phyloP scores from a whole-genome alignment of 2,329 filamentous ascomycete species.

The Aspergillus terreus region DNA sequence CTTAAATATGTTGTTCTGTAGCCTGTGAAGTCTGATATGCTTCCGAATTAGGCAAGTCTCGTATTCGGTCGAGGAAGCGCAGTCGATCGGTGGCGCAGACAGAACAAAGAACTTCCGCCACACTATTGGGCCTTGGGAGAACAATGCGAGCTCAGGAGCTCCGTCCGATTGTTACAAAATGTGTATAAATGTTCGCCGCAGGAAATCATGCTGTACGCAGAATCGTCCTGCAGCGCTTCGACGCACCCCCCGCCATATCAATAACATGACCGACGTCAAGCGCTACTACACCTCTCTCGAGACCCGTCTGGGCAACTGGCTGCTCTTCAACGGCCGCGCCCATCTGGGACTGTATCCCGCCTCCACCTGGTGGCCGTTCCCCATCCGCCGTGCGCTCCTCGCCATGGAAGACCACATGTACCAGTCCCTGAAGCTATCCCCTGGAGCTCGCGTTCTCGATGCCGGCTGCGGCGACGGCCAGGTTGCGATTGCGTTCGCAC shows the following conservation, averaged over 20 bases:
- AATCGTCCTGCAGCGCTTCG: neutral
- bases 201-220: neutral
- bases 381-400: constrained; percentile 39
- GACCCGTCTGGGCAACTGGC: constrained; percentile 21
- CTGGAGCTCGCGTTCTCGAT: constrained; percentile 46
- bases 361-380: constrained; percentile 48
- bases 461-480: constrained; percentile 51
- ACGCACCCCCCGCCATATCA: neutral
- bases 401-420: constrained; percentile 51
- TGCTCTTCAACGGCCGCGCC: constrained; percentile 43
- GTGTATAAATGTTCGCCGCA: too few species aligned
- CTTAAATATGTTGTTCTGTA: too few species aligned
- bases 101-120: neutral
- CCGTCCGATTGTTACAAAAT: too few species aligned
- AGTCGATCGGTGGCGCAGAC: neutral
- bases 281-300: constrained; percentile 8
- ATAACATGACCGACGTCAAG: constrained; percentile 3
- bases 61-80: neutral
- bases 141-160: neutral
- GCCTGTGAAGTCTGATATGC: neutral
- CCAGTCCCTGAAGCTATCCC: constrained; percentile 32
- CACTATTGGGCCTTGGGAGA: neutral
- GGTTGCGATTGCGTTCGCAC: constrained; percentile 49
- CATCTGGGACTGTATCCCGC: constrained; percentile 48
- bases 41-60: constrained; percentile 2